phyloP scores from a whole-genome alignment of 2,329 filamentous ascomycete genomes.

The Cladosporium oxysporum region DNA sequence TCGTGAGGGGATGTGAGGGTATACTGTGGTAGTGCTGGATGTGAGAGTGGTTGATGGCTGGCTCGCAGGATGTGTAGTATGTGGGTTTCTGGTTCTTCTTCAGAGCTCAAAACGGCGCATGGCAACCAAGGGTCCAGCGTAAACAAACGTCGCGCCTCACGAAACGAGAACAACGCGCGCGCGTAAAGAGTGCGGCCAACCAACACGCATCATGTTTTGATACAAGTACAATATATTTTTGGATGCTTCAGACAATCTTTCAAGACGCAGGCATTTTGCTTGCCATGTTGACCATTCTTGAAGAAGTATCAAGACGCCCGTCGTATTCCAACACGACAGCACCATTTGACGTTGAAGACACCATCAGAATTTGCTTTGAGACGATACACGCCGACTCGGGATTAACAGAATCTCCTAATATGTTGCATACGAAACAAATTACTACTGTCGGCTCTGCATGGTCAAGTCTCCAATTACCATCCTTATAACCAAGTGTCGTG shows the following conservation, averaged over 20 bases:
- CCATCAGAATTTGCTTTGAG: not conserved
- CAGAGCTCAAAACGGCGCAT: slow-evolving; percentile 6
- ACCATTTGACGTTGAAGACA: not conserved
- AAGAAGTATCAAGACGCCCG: not conserved
- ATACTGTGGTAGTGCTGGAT: not conserved
- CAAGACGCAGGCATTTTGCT: not conserved
- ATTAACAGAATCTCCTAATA: not conserved
- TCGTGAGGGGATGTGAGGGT: not conserved
- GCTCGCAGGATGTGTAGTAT: slow-evolving; percentile 5
- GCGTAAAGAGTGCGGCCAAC: not conserved
- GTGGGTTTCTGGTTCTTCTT: not conserved
- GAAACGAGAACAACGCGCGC: not conserved
- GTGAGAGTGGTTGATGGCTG: not conserved
- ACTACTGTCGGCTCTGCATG: not conserved
- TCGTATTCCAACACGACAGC: not conserved
- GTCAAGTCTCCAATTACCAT: not conserved
- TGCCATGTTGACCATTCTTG: not conserved
- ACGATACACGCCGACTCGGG: not conserved
- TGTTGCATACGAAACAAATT: not conserved
- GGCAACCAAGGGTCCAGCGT: slow-evolving; percentile 12
- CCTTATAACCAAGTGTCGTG: not conserved
- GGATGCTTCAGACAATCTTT: not conserved
- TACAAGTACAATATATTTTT: not conserved
- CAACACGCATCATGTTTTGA: not conserved
- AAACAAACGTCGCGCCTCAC: slow-evolving; percentile 12